A percentile compares a stretch with the other conserved stretches of the same genome.
Evolutionary conservation across 2,329 filamentous ascomycete genomes (phyloP).

Genomic region (Camillea tinctor): DNA sequence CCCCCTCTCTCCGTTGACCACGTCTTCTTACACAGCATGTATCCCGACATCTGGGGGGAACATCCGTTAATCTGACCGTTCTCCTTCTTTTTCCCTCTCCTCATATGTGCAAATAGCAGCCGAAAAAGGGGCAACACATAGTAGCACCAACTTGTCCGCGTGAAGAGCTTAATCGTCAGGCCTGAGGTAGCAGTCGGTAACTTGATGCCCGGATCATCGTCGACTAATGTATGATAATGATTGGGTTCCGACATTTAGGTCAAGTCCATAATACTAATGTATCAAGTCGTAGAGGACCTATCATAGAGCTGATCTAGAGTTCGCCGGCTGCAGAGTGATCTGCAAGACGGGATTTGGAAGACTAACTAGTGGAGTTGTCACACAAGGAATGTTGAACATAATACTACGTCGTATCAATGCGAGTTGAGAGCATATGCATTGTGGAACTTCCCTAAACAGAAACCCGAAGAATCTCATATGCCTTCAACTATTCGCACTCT

Average conservation of each 20-base stretch:
- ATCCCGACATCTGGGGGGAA: background rate
- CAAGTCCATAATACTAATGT: background rate
- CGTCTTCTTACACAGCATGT: background rate
- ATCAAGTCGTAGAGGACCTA: background rate
- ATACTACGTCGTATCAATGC: background rate
- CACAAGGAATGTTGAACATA: background rate
- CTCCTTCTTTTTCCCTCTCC: background rate
- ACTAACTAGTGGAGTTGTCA: background rate
- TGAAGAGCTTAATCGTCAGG: background rate
- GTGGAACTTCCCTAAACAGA: background rate
- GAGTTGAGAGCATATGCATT: background rate
- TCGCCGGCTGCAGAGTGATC: background rate
- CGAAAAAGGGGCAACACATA: background rate
- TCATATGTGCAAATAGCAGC: background rate
- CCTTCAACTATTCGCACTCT: background rate
- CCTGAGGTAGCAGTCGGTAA: background rate
- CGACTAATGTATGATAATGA: background rate
- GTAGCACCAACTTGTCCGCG: background rate
- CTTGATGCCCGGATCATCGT: background rate
- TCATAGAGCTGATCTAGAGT: background rate
- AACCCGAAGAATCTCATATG: background rate
- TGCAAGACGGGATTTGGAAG: background rate
- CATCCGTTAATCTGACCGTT: background rate
- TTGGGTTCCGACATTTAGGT: background rate
- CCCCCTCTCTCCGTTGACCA: background rate